Conservation (phyloP, 1,139 yeast genomes). For the Taphrina betulina region DNA sequence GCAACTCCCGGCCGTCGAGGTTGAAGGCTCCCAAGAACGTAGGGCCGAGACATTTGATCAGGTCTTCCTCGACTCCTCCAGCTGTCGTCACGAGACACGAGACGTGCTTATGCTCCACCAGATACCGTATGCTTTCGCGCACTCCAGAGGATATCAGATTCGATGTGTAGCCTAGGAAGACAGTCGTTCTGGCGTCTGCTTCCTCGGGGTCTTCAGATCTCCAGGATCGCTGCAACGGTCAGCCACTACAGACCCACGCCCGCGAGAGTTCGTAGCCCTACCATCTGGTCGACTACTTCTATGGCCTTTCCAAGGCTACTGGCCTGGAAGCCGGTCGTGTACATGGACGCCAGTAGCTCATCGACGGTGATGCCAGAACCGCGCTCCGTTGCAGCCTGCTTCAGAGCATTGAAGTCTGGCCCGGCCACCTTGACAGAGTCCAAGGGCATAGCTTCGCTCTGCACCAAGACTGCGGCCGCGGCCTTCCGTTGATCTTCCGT, state of each 20-base stretch:
- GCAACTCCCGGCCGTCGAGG: constrained; percentile 71
- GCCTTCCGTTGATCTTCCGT: constrained; percentile 44
- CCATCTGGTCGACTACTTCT: constrained; percentile 84
- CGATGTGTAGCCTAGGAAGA: constrained; percentile 95
- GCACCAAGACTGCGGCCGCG: constrained; percentile 83
- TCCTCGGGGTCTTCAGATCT: constrained; percentile 47
- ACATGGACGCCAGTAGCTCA: constrained; percentile 78
- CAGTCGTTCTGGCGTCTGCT: constrained; percentile 69
- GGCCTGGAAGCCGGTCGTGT: constrained; percentile 97
- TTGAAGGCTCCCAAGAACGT: constrained; percentile 90
- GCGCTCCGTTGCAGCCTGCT: constrained; percentile 51
- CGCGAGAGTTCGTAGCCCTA: too few species aligned
- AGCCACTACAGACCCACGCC: constrained; percentile 39
- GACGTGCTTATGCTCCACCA: constrained; percentile 91
- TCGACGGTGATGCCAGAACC: constrained; percentile 58
- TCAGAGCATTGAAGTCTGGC: constrained; percentile 70
- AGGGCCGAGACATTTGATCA: constrained; percentile 92
- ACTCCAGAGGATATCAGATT: constrained; percentile 92
- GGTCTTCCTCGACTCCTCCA: constrained; percentile 97
- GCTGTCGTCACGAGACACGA: constrained; percentile 94
- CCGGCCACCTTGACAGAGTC: constrained; percentile 77
- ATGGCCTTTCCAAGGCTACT: constrained; percentile 81
- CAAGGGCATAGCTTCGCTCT: constrained; percentile 81
- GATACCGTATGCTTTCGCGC: constrained; percentile 81
- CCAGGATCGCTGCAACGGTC: constrained; percentile 57